Percentiles rank a stretch among this genome's conserved stretches.
Evolutionary conservation across 257 asterid genomes (phyloP).

Genomic region (Solanum pinnatisectum): DNA sequence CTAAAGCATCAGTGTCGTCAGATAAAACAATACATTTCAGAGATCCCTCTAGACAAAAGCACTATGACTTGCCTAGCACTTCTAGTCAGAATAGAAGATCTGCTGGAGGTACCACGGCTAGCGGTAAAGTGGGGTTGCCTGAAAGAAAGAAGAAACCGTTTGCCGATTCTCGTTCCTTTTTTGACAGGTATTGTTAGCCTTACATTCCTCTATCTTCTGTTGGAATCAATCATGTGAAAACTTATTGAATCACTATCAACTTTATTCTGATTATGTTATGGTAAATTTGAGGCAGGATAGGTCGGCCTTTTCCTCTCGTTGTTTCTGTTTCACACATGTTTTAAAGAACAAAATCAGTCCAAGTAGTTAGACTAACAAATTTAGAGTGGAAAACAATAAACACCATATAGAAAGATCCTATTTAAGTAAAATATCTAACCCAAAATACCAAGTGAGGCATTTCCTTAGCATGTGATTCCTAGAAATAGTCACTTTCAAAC

Average conservation of each 20-base stretch:
- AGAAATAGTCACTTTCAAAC: background rate
- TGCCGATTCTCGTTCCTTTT: constrained; percentile 37
- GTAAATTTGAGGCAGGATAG: background rate
- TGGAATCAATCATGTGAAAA: background rate
- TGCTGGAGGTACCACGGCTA: constrained; percentile 19
- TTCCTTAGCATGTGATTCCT: background rate
- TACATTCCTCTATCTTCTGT: background rate
- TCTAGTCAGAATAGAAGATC: constrained; percentile 18
- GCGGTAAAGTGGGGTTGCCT: constrained; percentile 22
- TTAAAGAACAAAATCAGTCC: background rate
- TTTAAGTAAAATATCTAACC: background rate
- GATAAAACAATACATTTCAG: constrained; percentile 20
- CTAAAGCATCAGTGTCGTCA: constrained; percentile 19
- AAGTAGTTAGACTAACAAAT: background rate
- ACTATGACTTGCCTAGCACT: constrained; percentile 12
- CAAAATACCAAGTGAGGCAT: background rate
- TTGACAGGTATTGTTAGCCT: constrained; percentile 47
- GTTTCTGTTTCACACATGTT: background rate
- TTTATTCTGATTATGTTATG: background rate
- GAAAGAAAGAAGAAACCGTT: constrained; percentile 43
- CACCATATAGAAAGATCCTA: background rate
- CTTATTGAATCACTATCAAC: background rate
- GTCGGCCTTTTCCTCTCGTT: background rate
- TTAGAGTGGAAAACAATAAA: background rate
- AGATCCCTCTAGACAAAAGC: constrained; percentile 19